phyloP scores from a whole-genome alignment of 495 filamentous ascomycete species.

The Penicillium bovifimosum region DNA sequence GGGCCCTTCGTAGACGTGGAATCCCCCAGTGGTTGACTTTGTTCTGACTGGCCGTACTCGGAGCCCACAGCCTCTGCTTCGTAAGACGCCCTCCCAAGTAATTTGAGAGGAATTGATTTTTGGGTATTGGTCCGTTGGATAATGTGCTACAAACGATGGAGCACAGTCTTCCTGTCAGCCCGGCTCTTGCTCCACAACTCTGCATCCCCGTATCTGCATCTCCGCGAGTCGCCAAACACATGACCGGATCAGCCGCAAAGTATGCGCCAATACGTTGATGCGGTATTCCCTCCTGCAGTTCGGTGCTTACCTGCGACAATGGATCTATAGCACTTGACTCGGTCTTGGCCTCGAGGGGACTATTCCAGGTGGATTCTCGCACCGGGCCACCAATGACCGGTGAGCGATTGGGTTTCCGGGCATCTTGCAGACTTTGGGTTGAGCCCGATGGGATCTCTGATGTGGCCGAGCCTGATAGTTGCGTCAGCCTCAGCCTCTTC shows the following conservation, averaged over 20 bases:
- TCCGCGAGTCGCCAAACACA: constrained; percentile 12
- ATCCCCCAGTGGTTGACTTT: constrained; percentile 32
- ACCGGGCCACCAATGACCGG: constrained; percentile 15
- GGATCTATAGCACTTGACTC: constrained; percentile 49
- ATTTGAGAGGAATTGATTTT: constrained; percentile 59
- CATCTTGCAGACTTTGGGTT: constrained; percentile 30
- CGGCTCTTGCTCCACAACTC: neutral
- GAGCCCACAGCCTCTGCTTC: constrained; percentile 49
- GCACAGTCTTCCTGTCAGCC: constrained; percentile 9
- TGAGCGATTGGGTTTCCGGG: constrained; percentile 20
- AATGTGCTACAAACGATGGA: constrained; percentile 54
- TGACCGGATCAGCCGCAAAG: neutral
- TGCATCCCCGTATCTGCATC: constrained; percentile 10
- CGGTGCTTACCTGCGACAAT: constrained; percentile 46
- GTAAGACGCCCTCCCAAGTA: constrained; percentile 53
- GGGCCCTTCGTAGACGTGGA: constrained; percentile 40
- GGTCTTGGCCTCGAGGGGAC: constrained; percentile 27
- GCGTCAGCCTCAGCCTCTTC: neutral
- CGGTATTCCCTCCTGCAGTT: neutral
- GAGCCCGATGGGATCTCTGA: constrained; percentile 38
- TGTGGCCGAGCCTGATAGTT: constrained; percentile 23
- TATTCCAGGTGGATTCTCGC: constrained; percentile 27
- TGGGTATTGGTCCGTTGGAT: constrained; percentile 76
- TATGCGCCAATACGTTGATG: neutral
- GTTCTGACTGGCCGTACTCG: constrained; percentile 37